Conservation (phyloP, 2,329 filamentous ascomycete species). For the Magnaporthiopsis rhizophila region DNA sequence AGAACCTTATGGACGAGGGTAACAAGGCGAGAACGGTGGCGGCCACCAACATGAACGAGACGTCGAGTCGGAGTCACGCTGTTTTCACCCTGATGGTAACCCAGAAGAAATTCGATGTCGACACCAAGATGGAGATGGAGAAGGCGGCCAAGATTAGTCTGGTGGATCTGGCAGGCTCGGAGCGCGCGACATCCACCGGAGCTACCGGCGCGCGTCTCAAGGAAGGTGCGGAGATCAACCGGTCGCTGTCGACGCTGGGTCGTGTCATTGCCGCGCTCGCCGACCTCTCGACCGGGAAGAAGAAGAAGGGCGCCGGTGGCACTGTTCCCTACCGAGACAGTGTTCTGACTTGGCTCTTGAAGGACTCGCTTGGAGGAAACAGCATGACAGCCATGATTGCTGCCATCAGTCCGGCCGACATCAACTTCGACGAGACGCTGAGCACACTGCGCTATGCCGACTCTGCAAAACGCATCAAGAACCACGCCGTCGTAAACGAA, state of each 20-base stretch:
- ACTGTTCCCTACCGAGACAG: constrained; percentile 87
- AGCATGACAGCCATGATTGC: constrained; percentile 99
- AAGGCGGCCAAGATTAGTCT: constrained; percentile 87
- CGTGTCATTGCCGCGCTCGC: constrained; percentile 91
- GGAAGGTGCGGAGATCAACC: constrained; percentile 98
- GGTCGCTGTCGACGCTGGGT: constrained; percentile 90
- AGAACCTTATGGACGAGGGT: constrained; percentile 83
- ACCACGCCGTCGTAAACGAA: constrained; percentile 89
- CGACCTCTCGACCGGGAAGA: constrained; percentile 48
- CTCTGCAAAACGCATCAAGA: constrained; percentile 95
- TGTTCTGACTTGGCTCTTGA: constrained; percentile 74
- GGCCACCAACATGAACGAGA: constrained; percentile 99
- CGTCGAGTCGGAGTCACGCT: constrained; percentile 88
- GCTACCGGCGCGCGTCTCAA: constrained; percentile 84
- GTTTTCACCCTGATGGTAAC: constrained; percentile 98
- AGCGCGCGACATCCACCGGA: constrained; percentile 91
- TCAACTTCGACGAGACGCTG: constrained; percentile 81
- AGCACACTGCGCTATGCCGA: constrained; percentile 95
- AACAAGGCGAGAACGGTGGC: constrained; percentile 83
- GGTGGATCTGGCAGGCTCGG: constrained; percentile 90
- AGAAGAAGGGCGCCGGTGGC: constrained; percentile 32
- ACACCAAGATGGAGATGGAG: constrained; percentile 96
- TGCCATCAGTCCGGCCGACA: constrained; percentile 83
- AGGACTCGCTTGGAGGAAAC: constrained; percentile 93
- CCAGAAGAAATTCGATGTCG: constrained; percentile 95